A percentile compares a stretch with the other conserved stretches of the same genome.
phyloP scores from a whole-genome alignment of 768 basidiomycete species.

The Leccinellum rugosiceps region DNA sequence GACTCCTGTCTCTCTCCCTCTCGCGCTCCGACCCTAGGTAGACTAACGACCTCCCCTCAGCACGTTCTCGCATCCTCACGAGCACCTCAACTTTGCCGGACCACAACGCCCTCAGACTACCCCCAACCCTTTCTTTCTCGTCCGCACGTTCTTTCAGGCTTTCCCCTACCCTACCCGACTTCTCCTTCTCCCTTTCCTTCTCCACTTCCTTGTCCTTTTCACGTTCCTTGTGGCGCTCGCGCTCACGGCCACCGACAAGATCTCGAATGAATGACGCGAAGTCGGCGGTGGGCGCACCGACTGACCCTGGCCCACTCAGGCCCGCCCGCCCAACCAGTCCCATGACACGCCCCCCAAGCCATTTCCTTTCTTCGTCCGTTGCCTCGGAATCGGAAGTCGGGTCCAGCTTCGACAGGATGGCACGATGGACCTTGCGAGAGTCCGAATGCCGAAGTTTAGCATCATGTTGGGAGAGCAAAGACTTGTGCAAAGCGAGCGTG shows the following conservation, averaged over 20 bases:
- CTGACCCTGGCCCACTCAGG: slow-evolving; percentile 38
- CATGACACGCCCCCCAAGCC: slow-evolving; percentile 32
- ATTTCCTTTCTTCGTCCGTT: slow-evolving; percentile 31
- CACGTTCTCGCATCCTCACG: slow-evolving; percentile 27
- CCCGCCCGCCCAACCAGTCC: slow-evolving; percentile 39
- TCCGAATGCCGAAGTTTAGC: slow-evolving; percentile 38
- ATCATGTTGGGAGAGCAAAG: slow-evolving; percentile 28
- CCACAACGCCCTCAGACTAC: slow-evolving; percentile 35
- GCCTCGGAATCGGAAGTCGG: slow-evolving; percentile 30
- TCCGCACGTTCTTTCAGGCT: slow-evolving; percentile 26
- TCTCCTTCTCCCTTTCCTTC: slow-evolving; percentile 37
- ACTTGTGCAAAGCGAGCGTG: slow-evolving; percentile 23
- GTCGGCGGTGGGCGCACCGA: slow-evolving; percentile 50
- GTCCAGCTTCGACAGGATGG: slow-evolving; percentile 58
- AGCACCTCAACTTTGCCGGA: slow-evolving; percentile 30
- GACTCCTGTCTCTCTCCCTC: slow-evolving; percentile 24
- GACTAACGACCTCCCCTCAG: slow-evolving; percentile 18
- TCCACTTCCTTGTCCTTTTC: slow-evolving; percentile 34
- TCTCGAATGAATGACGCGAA: slow-evolving; percentile 49
- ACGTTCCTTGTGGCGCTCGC: slow-evolving; percentile 27
- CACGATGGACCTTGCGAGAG: slow-evolving; percentile 59
- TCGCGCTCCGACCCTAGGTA: slow-evolving; percentile 23
- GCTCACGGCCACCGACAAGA: slow-evolving; percentile 35
- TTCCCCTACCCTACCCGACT: slow-evolving; percentile 35
- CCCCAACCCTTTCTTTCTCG: slow-evolving; percentile 35